Evolutionary conservation across 345 rosid species (phyloP).

Genomic region (Diplotaxis tenuifolia): DNA sequence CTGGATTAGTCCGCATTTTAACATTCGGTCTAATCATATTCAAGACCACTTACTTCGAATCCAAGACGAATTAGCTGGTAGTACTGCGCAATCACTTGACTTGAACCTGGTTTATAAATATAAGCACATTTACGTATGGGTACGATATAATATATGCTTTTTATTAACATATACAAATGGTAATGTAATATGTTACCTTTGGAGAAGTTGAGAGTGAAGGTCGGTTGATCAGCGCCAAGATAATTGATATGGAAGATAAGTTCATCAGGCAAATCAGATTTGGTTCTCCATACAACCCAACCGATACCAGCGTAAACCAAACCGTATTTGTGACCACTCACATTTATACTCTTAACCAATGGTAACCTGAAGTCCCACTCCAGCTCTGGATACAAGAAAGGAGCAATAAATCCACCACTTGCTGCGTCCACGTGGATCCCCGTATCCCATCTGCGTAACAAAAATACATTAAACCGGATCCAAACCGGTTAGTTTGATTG

Average conservation of each 20-base stretch:
- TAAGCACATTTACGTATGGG: background rate
- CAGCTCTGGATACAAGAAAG: conserved; percentile 57
- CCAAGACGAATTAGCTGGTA: conserved; percentile 68
- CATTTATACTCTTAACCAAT: conserved; percentile 59
- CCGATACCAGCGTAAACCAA: conserved; percentile 62
- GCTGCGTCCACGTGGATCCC: conserved; percentile 64
- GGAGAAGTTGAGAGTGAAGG: conserved; percentile 64
- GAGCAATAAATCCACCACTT: conserved; percentile 65
- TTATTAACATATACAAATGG: background rate
- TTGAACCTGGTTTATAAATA: conserved; percentile 39
- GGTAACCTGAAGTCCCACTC: conserved; percentile 65
- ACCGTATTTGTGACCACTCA: conserved; percentile 63
- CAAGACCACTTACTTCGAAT: conserved; percentile 22
- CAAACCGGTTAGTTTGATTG: background rate
- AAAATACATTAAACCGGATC: background rate
- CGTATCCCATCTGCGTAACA: conserved; percentile 49
- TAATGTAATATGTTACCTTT: conserved; percentile 40
- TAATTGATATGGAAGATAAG: conserved; percentile 62
- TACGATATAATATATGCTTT: background rate
- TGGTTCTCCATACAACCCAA: conserved; percentile 63
- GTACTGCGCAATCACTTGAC: conserved; percentile 38
- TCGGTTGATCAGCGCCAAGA: conserved; percentile 62
- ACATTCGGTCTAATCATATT: background rate
- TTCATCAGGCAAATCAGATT: conserved; percentile 59
- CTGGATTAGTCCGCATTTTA: background rate